phyloP scores from a whole-genome alignment of 768 basidiomycete genomes.

The Crepidotus variabilis region DNA sequence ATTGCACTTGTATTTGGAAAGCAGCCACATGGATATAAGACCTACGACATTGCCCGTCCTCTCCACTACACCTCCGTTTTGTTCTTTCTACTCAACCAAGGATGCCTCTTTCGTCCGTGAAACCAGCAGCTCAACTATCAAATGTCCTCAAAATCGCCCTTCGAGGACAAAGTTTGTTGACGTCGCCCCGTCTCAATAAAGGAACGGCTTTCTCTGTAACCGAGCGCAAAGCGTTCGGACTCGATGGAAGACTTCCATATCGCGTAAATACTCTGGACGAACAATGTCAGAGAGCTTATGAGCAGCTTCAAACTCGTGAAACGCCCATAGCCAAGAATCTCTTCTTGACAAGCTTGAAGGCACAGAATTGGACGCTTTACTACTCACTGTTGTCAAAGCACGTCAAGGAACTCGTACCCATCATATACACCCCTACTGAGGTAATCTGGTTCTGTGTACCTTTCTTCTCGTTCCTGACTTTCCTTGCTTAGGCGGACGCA shows the following conservation, averaged over 20 bases:
- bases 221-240: conserved; percentile 70
- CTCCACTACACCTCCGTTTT: not conserved
- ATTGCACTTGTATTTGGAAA: not conserved
- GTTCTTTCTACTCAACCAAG: not conserved
- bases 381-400: conserved; percentile 60
- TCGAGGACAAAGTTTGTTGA: conserved; percentile 59
- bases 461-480: not conserved
- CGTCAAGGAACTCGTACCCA: conserved; percentile 58
- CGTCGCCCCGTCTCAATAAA: conserved; percentile 69
- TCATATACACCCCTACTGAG: conserved; percentile 84
- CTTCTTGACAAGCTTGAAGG: conserved; percentile 72
- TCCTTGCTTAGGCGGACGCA: conserved; percentile 59
- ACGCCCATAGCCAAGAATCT: conserved; percentile 57
- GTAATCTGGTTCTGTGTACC: conserved; percentile 26
- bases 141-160: conserved; percentile 42
- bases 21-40: not conserved
- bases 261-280: conserved; percentile 66
- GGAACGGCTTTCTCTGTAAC: conserved; percentile 70
- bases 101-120: not conserved
- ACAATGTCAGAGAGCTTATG: conserved; percentile 73
- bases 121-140: conserved; percentile 11
- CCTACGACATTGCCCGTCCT: not conserved
- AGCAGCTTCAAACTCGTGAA: conserved; percentile 43
- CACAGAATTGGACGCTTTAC: conserved; percentile 82
- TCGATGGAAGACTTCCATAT: conserved; percentile 46